Conservation (phyloP, 768 basidiomycete species). For the Pholiota conissans region DNA sequence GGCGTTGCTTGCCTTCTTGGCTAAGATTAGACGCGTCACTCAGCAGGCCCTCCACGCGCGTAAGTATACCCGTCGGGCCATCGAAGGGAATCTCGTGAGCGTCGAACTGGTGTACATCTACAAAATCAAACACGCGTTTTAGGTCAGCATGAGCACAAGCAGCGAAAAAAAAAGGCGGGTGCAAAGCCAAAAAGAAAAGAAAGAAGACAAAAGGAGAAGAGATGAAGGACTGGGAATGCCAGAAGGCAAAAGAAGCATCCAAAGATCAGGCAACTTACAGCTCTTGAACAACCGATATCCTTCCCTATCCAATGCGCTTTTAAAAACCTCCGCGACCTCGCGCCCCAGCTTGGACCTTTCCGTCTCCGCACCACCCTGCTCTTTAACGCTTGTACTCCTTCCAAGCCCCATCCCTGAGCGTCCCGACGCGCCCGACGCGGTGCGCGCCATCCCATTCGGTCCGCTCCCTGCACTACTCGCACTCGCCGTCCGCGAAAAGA, state of each 20-base stretch:
- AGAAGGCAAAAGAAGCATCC: conserved; percentile 4
- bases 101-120: conserved; percentile 77
- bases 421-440: conserved; percentile 10
- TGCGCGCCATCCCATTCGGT: conserved; percentile 12
- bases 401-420: background rate
- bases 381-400: conserved; percentile 5
- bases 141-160: background rate
- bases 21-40: conserved; percentile 44
- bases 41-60: conserved; percentile 62
- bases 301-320: conserved; percentile 43
- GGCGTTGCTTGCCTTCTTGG: conserved; percentile 46
- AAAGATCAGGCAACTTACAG: conserved; percentile 58
- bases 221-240: conserved; percentile 1
- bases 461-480: conserved; percentile 25
- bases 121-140: background rate
- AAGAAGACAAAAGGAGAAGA: no score
- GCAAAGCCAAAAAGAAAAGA: no score
- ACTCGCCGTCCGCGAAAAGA: conserved; percentile 35
- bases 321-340: conserved; percentile 50
- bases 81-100: conserved; percentile 75
- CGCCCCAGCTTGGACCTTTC: conserved; percentile 39
- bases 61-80: conserved; percentile 69
- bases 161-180: background rate
- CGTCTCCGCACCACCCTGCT: conserved; percentile 22
- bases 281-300: conserved; percentile 56